Percentiles rank a stretch among this genome's conserved stretches.
phyloP scores from a whole-genome alignment of 768 basidiomycete genomes.

The Rhodotorula diobovata region DNA sequence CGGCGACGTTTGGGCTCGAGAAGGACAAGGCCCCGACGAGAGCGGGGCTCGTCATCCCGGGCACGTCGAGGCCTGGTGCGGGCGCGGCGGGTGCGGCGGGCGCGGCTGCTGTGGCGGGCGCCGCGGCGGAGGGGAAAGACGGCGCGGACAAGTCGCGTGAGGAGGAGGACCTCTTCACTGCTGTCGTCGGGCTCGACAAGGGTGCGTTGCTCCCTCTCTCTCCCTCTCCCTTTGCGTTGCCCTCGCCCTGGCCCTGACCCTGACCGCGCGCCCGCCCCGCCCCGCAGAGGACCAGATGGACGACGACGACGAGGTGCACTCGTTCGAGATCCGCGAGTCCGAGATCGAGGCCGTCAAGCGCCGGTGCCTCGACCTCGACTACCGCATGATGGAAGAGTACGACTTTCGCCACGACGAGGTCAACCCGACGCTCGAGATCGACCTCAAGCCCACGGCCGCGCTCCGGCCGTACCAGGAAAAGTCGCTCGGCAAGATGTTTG shows the following conservation, averaged over 20 bases:
- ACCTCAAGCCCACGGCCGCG: conserved; percentile 94
- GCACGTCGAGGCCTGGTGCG: conserved; percentile 56
- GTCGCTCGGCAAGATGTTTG: conserved; percentile 98
- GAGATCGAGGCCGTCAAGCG: conserved; percentile 97
- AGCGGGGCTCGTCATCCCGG: conserved; percentile 78
- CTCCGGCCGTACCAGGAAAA: conserved; percentile 99
- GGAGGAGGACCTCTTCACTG: conserved; percentile 81
- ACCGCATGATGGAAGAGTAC: conserved; percentile 98
- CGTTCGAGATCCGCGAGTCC: conserved; percentile 89
- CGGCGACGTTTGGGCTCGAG: conserved; percentile 53
- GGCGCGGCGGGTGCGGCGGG: conserved; percentile 19
- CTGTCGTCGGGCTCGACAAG: conserved; percentile 88
- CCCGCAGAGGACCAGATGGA: conserved; percentile 78
- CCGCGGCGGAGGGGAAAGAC: conserved; percentile 13
- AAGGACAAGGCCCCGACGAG: conserved; percentile 76
- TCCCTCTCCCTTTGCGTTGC: not conserved
- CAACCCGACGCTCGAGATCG: conserved; percentile 95
- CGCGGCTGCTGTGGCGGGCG: not conserved
- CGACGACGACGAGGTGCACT: conserved; percentile 94
- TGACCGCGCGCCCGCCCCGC: not conserved
- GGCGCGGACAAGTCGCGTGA: conserved; percentile 39
- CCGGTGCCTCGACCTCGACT: conserved; percentile 91
- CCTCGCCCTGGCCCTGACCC: no score
- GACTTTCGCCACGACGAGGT: conserved; percentile 96
- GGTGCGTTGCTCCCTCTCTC: conserved; percentile 56